These are phyloP conservation scores for Crepidotus variabilis DNA, from an alignment of 768 basidiomycete genomes.

Conservation along the genomic window DNA sequence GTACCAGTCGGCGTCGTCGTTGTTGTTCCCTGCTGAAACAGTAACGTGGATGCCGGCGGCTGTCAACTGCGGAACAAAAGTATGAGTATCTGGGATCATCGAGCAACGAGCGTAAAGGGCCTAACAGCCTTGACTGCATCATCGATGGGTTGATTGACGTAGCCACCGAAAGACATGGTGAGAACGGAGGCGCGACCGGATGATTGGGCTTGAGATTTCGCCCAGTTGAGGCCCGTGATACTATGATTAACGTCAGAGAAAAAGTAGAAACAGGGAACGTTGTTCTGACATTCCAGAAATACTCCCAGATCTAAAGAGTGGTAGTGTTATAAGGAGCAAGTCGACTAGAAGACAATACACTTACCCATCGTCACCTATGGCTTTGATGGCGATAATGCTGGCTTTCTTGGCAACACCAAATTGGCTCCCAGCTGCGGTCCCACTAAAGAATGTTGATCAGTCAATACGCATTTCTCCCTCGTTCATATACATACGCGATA, in stretches of 20 bases:
- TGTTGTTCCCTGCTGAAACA: conserved; percentile 25
- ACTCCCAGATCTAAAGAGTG: conserved; percentile 2
- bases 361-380: conserved; percentile 32
- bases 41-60: conserved; percentile 19
- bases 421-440: conserved; percentile 28
- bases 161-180: conserved; percentile 17
- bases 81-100: conserved; percentile 24
- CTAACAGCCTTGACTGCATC: conserved; percentile 16
- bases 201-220: neutral
- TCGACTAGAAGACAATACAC: neutral
- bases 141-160: conserved; percentile 14
- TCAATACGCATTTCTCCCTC: neutral
- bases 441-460: conserved; percentile 15
- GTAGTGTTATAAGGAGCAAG: neutral
- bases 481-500: conserved; percentile 22
- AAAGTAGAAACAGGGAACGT: too few species aligned
- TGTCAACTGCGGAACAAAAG: conserved; percentile 29
- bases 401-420: conserved; percentile 33
- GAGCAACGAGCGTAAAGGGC: too few species aligned
- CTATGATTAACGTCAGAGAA: neutral
- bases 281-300: conserved; percentile 17
- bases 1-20: conserved; percentile 19
- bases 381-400: conserved; percentile 37
- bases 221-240: conserved; percentile 13
- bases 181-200: conserved; percentile 17